Percentiles rank a stretch among this genome's conserved stretches.
Conservation (phyloP, 495 filamentous ascomycete genomes). For the Aspergillus conjunctus region DNA sequence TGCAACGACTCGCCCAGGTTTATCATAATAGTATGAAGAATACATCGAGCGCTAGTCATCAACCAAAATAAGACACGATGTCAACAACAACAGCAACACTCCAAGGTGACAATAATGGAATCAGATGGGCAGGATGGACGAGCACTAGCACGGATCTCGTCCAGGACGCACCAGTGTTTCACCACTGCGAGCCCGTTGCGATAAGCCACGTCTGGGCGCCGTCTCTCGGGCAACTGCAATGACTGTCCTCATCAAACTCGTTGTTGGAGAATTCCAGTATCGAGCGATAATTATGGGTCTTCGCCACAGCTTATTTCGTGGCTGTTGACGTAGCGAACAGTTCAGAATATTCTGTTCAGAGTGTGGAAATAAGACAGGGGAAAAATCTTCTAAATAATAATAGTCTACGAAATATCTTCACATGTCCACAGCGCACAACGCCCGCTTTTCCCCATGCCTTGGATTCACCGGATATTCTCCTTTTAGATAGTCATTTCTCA, state of each 20-base stretch:
- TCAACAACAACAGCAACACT: neutral
- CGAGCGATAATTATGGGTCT: neutral
- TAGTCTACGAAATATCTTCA: conserved; percentile 4
- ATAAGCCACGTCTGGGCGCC: conserved; percentile 11
- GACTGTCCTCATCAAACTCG: no score
- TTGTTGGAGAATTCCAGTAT: no score
- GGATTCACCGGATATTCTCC: conserved; percentile 6
- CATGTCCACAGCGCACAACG: conserved; percentile 1
- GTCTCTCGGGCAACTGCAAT: conserved; percentile 42
- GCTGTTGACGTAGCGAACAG: no score
- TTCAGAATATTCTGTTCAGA: neutral
- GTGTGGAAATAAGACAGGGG: neutral
- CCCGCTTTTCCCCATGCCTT: neutral
- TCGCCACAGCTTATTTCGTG: no score
- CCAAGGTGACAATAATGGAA: neutral
- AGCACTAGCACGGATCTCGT: conserved; percentile 27
- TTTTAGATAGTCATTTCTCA: conserved; percentile 13
- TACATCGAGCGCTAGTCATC: neutral
- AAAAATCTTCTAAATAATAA: conserved; percentile 5
- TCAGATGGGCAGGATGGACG: conserved; percentile 2
- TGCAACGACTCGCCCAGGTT: neutral
- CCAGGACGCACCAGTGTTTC: conserved; percentile 49
- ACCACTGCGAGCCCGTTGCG: conserved; percentile 21
- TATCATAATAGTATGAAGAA: no score
- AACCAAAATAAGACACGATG: neutral